Percentiles rank a stretch among this genome's conserved stretches.
These are phyloP conservation scores for Solanum pimpinellifolium DNA, from an alignment of 257 asterid genomes.

Conservation along the genomic window DNA sequence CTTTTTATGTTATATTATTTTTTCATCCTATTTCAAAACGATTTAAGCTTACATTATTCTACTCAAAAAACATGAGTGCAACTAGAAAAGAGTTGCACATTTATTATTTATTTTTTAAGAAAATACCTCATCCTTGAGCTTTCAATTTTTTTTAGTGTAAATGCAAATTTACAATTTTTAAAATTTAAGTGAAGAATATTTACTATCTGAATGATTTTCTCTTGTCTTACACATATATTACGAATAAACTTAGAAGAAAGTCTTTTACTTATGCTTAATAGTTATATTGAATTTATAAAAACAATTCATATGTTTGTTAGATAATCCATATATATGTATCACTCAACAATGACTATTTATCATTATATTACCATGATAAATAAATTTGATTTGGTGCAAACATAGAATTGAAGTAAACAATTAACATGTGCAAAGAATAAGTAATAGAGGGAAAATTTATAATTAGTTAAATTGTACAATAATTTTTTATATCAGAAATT, in stretches of 20 bases:
- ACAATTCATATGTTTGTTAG: neutral
- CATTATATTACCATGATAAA: neutral
- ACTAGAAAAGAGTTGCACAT: neutral
- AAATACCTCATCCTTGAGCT: too few species aligned
- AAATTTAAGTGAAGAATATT: too few species aligned
- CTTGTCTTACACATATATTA: neutral
- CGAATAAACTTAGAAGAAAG: neutral
- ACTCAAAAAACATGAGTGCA: neutral
- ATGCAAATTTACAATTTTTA: too few species aligned
- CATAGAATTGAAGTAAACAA: neutral
- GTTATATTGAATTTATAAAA: neutral
- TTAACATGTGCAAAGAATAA: neutral
- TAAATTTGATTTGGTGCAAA: neutral
- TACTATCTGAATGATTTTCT: accelerated
- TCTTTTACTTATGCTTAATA: neutral
- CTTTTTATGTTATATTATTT: neutral
- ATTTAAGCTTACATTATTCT: neutral
- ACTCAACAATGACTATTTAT: neutral
- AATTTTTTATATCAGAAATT: neutral
- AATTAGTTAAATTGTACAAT: neutral
- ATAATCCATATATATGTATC: neutral
- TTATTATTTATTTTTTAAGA: too few species aligned
- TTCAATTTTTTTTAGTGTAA: too few species aligned
- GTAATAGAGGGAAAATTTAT: neutral
- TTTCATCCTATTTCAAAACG: neutral